Conservation (phyloP, 2,329 filamentous ascomycete species). For the Trichoderma lentiforme region DNA sequence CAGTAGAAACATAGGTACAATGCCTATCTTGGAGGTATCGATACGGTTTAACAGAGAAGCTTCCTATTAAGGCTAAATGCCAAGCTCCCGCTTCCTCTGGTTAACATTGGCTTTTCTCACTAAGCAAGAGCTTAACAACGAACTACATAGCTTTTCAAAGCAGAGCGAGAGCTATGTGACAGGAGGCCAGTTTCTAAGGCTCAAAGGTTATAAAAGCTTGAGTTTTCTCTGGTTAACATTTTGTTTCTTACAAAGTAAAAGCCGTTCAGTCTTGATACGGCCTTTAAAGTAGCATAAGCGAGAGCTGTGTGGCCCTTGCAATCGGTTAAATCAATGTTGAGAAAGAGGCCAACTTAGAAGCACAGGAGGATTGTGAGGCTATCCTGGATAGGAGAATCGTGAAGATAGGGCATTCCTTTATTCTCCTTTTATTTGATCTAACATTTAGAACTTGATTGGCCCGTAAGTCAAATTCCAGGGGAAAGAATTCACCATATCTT, state of each 20-base stretch:
- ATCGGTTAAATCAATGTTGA: not conserved
- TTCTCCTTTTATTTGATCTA: not conserved
- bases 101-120: not conserved
- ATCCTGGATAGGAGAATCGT: fast-evolving
- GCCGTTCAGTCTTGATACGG: too few species aligned
- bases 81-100: not conserved
- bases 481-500: too few species aligned
- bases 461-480: too few species aligned
- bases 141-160: not conserved
- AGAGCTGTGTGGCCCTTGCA: not conserved
- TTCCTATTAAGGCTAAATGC: not conserved
- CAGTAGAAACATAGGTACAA: not conserved
- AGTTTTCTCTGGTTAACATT: not conserved
- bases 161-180: too few species aligned
- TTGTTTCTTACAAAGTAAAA: not conserved
- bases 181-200: too few species aligned
- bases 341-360: not conserved
- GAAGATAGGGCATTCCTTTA: too few species aligned
- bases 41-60: not conserved
- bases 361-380: not conserved
- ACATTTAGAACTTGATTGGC: not conserved
- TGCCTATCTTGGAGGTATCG: not conserved
- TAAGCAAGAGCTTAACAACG: not conserved
- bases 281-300: not conserved
- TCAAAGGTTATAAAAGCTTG: not conserved